Evolutionary conservation across 192 early-diverging fungal genomes (phyloP), one percentile per base, ranked within the genome.

Genomic region (Coemansia sp.): DNA sequence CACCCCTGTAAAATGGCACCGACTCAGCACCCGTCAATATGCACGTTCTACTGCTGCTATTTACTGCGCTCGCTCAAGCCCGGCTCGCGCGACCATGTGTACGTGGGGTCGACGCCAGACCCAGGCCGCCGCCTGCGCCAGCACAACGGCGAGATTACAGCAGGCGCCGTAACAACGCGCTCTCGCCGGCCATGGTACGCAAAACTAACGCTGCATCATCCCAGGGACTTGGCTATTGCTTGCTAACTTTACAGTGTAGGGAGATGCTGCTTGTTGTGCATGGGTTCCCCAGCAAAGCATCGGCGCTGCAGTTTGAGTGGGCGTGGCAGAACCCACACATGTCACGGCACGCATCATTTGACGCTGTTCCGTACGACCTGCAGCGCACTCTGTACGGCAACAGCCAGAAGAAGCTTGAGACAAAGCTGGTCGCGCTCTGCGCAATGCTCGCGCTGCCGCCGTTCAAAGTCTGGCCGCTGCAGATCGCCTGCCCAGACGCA

Each of bases 281-380:
- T 52, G 79, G 79, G 22, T 76, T 73, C 56, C 74, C 79, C 48
- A 73, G 66, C 70, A 72, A 73, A 49, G 57, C 66, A 2, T 40
- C 74, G 9, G 79, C 74, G 36, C 58, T 82, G 60, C 74, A 77
- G 70, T 67, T 71, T 34, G 78, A 81, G 65, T 81, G 78, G 78
- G 78, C 78, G 21, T 81, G 78, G 78, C 78, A 81, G 60, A 71
- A 75, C 47, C 74, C 74, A 44, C 66, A 74, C 59, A 58, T 70
- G 64, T 68, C 76, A 54, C 77, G 71, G 20, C 71, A 73, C 65
- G 57, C 68, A 23, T 52, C 70, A 15, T 25, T 66, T 38, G 68
- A 46, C 12, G 57, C 60, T 3, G 64, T 80, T 21, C 68, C 67
- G 7, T 57, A 59, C 36, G 62, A 52, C 5, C 51, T 60, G n/a